Evolutionary conservation across 352 stramenopile species (phyloP), one percentile per base, ranked within the genome.

Genomic region (Phytophthora citrophthora): DNA sequence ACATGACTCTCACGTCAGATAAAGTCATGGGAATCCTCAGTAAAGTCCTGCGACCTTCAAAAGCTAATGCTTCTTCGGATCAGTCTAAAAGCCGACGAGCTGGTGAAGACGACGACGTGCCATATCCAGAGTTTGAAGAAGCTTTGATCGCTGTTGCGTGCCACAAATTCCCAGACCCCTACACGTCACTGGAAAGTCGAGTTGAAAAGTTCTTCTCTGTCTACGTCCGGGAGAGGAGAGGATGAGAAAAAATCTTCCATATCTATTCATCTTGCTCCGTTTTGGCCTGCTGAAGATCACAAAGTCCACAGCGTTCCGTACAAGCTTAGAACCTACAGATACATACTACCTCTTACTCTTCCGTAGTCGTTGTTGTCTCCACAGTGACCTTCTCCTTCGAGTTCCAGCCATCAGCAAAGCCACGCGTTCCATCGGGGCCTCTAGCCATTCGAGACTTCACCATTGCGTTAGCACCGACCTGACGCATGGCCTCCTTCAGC

Each of bases 151-250:
- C 79, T 36, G 74, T 90, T 20, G 82, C 84, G 31, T 91, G 84
- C 65, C 74, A 89, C 66, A 93, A 91, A 64, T 91, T 90, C 50
- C 80, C 82, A 11, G 84, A 93, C 46, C 84, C 82, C 24, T 93
- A 90, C 58, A 67, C 74, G n/a, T 91, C 84, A 16, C 76, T 93
- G 48, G 82, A 91, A 68, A 93, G 82, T 43, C 80, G 84, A 15
- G 66, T 91, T 1, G 81, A 91, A 38, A 91, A 90, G 57, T 93
- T 93, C 54, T 74, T 90, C 27, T 80, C 76, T 24, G 74, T 91
- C 50, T 90, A 91, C 66, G 63, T 91, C 45, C 70, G 76, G 13
- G 72, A 80, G 45, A 54, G 51, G 6, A 64, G 31, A 55, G 54
- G 32, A 0, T 63, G 16, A 54, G 3, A 9, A 36, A 18, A 16